Base-by-base conservation (phyloP, 2,329 filamentous ascomycete genomes). In the Colletotrichum plurivorum region DNA sequence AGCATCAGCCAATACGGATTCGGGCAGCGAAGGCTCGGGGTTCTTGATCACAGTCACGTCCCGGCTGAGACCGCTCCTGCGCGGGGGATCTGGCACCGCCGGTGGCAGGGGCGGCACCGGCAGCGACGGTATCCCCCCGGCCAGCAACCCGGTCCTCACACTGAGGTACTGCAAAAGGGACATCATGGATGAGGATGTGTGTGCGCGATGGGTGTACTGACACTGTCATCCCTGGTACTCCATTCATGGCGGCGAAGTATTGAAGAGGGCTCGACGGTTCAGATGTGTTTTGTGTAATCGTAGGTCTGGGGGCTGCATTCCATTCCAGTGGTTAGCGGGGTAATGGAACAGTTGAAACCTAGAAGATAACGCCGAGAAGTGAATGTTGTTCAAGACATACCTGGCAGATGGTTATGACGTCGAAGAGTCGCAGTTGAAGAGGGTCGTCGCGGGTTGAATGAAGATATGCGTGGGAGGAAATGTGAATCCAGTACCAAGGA, bases 321-420 rank as follows among this genome's bases (percentile, higher is more conserved):
- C 80, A 82, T 82, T 82, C 80, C 80, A 80, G 69, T 63, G 71
- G 80, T 82, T 80, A 82, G 80, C 80, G 77, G 78, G 79, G 79
- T 78, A 79, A 82, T 80, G 71, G 64, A 55, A 68, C 63, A 70
- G n/a, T 48, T 54, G 65, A 53, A 68, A 43, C 53, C 43, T 52
- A 22, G 20, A 58, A 39, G 52, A 25, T 7, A 43, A 20, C 48
- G 48, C 51, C 39, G 58, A 59, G 49, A 52, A 20, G 55, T 56
- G 56, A 43, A 20, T 3, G n/a, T 48, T 3, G n/a, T 16, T 49
- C 16, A 20, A 18, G 20, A 31, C 58, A 51, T 63, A 63, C 67
- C 63, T 68, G 49, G n/a, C 25, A 57, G 16, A 6, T 16, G 55
- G 36, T 27, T 12, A 51, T 67, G 67, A 57, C 63, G 45, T 67